Evolutionary conservation across 1,284 basidiomycete genomes (phyloP).

Genomic region (Schizophyllum commune): DNA sequence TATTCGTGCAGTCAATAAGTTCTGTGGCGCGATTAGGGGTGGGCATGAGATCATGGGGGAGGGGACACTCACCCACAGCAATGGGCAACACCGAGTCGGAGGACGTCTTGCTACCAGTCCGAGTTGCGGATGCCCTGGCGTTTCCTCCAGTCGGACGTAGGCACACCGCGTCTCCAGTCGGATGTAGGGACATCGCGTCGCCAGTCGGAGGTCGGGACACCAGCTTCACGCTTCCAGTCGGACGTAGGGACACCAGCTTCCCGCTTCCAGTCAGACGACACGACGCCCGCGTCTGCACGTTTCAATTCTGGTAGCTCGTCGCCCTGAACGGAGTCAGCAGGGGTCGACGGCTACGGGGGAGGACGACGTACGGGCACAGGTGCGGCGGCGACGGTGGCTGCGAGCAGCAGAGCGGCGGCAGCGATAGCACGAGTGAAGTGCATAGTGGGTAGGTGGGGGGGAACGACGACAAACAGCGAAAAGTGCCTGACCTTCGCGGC

Average conservation of each 20-base stretch:
- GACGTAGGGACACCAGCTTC: background rate
- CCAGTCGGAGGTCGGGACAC: background rate
- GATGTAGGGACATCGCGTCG: background rate
- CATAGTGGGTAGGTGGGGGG: background rate
- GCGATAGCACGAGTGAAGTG: background rate
- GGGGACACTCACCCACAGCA: background rate
- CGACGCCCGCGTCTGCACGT: background rate
- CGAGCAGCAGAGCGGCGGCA: background rate
- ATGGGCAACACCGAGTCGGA: background rate
- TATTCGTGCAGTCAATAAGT: background rate
- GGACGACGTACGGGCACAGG: background rate
- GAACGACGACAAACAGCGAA: background rate
- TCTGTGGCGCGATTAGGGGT: background rate
- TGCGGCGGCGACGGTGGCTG: background rate
- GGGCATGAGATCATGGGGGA: background rate
- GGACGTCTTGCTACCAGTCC: background rate
- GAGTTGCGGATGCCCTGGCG: background rate
- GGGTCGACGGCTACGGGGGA: background rate
- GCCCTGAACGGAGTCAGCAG: background rate
- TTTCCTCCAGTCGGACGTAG: background rate
- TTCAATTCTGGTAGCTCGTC: background rate
- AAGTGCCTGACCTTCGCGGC: background rate
- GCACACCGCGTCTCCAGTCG: background rate
- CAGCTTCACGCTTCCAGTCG: background rate
- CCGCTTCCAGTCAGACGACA: background rate